Evolutionary conservation across 345 rosid genomes (phyloP), one percentile per base, ranked within the genome.

Genomic region (Eucalyptus shirleyi): DNA sequence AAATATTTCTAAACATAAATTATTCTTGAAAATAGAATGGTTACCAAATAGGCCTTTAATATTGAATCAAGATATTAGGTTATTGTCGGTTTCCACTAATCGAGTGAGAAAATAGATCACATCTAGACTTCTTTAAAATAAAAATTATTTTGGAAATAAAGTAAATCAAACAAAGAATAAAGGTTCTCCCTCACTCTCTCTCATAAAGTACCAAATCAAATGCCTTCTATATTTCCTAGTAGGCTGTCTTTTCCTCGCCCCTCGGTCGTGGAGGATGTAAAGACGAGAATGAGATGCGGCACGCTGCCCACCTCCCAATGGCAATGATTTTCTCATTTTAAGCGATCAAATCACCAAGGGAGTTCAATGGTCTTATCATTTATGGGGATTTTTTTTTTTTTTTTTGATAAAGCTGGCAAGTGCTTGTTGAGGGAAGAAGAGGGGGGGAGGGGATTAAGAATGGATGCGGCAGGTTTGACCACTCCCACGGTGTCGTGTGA

Each of bases 11-110:
- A 4, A 47, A 1, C 2, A 12, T 1, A 44, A 8, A 44, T 53
- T 19, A 19, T 53, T 53, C 2, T 53, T 1, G 2, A 0, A 0
- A 53, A 53, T 4, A 1, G 0, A 53, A 53, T 53, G 0, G 2
- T 53, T 19, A 53, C 4, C 0, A 53, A 53, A 53, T 1, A 53
- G 0, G 1, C 10, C 0, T 53, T 19, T 8, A 53, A 53, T 53
- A 53, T 53, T 19, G 28, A 24, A 56, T 56, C 28, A 23, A 24
- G 3, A 56, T 56, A 24, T 56, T 56, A 0, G 13, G 30, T 28
- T 28, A 60, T 60, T 26, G 16, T 60, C 3, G 1, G 2, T 28
- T 60, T 28, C 2, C 7, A 12, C 16, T 60, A 1, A 42, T 13
- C 14, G 4, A 45, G 49, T 45, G 12, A 45, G 12, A 45, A 45